phyloP scores from a whole-genome alignment of 768 basidiomycete genomes.

The Lepiota brunneoincarnata region DNA sequence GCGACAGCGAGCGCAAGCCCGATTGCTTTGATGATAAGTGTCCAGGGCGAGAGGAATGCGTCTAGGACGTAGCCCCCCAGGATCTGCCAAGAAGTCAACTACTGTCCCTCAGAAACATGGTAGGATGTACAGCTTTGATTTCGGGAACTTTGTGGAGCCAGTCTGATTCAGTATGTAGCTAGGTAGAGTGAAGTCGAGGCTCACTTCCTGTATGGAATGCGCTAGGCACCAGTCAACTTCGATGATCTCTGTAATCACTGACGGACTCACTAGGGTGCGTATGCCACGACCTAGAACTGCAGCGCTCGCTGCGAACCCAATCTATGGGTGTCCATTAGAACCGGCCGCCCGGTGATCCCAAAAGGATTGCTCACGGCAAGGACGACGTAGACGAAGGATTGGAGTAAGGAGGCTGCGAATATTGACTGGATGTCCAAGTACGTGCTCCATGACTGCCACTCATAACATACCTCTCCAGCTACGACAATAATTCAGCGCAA shows the following conservation, averaged over 20 bases:
- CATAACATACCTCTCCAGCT: conserved; percentile 67
- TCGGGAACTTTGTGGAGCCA: conserved; percentile 59
- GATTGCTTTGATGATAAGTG: conserved; percentile 78
- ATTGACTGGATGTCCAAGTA: conserved; percentile 51
- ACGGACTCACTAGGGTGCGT: conserved; percentile 65
- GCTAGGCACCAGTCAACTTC: conserved; percentile 27
- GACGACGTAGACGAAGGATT: conserved; percentile 60
- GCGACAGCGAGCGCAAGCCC: conserved; percentile 84
- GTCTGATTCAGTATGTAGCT: neutral
- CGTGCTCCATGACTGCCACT: conserved; percentile 71
- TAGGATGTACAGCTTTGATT: conserved; percentile 65
- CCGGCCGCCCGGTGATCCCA: neutral
- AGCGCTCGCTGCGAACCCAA: conserved; percentile 60
- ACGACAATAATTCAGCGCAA: conserved; percentile 1
- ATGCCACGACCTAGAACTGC: conserved; percentile 60
- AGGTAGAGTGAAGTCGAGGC: conserved; percentile 21
- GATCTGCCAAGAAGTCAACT: conserved; percentile 41
- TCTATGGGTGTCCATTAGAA: conserved; percentile 30
- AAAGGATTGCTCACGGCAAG: conserved; percentile 49
- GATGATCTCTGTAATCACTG: neutral
- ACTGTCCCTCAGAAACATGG: neutral
- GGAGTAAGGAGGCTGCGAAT: conserved; percentile 59
- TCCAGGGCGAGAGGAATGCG: conserved; percentile 83
- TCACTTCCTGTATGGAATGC: conserved; percentile 81
- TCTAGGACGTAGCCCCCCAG: conserved; percentile 85